Evolutionary conservation across 2,329 filamentous ascomycete genomes (phyloP).

Genomic region (Dothistroma septosporum): DNA sequence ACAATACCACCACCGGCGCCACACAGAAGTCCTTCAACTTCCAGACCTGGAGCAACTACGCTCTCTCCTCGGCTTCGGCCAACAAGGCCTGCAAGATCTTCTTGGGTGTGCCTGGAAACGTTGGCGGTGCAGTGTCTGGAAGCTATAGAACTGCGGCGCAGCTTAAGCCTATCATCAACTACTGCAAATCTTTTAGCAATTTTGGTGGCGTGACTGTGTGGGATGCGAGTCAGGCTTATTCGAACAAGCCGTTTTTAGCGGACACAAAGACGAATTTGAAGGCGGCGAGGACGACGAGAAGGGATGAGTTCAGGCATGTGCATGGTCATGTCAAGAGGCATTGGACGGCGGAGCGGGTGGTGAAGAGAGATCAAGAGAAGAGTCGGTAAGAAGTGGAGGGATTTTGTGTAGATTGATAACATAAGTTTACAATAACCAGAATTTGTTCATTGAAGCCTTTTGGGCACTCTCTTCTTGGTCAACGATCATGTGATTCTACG

Average conservation of each 20-base stretch:
- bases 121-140: slow-evolving; percentile 30
- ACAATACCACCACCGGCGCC: slow-evolving; percentile 24
- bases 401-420: not conserved
- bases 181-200: slow-evolving; percentile 32
- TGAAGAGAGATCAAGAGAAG: not conserved
- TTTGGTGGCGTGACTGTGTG: slow-evolving; percentile 43
- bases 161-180: slow-evolving; percentile 31
- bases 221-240: slow-evolving; percentile 48
- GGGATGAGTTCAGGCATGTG: not conserved
- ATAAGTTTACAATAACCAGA: not conserved
- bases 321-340: not conserved
- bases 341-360: not conserved
- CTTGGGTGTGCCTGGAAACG: slow-evolving; percentile 36
- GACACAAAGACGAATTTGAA: slow-evolving; percentile 19
- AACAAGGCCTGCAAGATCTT: slow-evolving; percentile 34
- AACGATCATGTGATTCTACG: not conserved
- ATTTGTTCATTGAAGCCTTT: not conserved
- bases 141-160: slow-evolving; percentile 32
- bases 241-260: slow-evolving; percentile 30
- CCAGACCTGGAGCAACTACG: slow-evolving; percentile 42
- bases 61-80: slow-evolving; percentile 24
- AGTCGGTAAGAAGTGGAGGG: not conserved
- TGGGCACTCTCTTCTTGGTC: not conserved
- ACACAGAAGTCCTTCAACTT: slow-evolving; percentile 53
- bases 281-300: not conserved